A percentile compares a stretch with the other conserved stretches of the same genome.
phyloP scores from a whole-genome alignment of 345 rosid species.

The Populus tremula region DNA sequence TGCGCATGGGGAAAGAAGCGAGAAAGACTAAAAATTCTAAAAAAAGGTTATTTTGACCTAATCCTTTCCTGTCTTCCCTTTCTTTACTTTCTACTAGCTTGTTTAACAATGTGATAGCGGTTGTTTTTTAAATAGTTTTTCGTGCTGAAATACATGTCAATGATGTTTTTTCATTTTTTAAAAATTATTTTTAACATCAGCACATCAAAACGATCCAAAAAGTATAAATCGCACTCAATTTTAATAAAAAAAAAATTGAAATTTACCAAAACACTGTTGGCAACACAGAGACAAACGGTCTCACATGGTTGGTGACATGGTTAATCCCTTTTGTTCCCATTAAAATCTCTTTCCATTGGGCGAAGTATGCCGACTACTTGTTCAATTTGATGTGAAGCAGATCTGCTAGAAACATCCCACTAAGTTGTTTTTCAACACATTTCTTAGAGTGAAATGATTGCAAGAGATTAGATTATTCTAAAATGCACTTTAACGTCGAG shows the following conservation, averaged over 20 bases:
- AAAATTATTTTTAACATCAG: too few relatives aligned
- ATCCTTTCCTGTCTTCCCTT: background rate
- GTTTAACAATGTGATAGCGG: too few relatives aligned
- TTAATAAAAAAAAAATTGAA: too few relatives aligned
- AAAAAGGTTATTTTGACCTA: slow-evolving; percentile 10
- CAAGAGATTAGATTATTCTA: slow-evolving; percentile 16
- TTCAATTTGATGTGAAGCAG: background rate
- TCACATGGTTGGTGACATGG: background rate
- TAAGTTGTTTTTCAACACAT: slow-evolving; percentile 17
- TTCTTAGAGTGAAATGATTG: slow-evolving; percentile 33
- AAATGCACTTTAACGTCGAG: slow-evolving; percentile 5
- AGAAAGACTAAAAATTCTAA: background rate
- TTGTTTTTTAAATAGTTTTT: too few relatives aligned
- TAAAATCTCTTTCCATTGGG: background rate
- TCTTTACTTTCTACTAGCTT: background rate
- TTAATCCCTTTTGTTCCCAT: background rate
- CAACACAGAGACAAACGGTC: too few relatives aligned
- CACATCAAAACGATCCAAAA: too few relatives aligned
- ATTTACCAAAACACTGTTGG: too few relatives aligned
- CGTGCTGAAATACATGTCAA: too few relatives aligned
- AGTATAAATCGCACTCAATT: too few relatives aligned
- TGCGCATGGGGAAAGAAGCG: background rate
- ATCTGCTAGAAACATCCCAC: background rate
- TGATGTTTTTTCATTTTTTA: too few relatives aligned
- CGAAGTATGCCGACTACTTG: background rate